phyloP scores from a whole-genome alignment of 495 filamentous ascomycete genomes.

The Durotheca rogersii region DNA sequence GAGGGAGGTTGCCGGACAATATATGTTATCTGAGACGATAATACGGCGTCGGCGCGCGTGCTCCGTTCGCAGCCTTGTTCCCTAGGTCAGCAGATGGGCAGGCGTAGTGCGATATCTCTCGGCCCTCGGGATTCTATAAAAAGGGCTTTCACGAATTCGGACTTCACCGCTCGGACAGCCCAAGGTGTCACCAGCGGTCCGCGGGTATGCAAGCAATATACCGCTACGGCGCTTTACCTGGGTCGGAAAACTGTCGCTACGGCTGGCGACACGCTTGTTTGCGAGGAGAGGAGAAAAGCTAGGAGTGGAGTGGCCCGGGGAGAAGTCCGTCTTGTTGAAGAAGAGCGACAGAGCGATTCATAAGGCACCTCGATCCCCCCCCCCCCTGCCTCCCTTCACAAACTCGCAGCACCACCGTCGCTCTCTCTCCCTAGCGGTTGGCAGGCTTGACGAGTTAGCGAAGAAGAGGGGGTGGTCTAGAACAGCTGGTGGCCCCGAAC shows the following conservation, averaged over 20 bases:
- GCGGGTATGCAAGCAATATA: constrained; percentile 27
- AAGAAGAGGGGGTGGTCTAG: too few relatives aligned
- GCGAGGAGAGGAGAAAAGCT: constrained; percentile 16
- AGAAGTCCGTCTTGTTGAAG: neutral
- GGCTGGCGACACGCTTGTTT: constrained; percentile 1
- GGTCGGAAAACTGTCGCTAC: constrained; percentile 28
- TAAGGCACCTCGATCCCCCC: neutral
- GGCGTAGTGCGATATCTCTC: constrained; percentile 27
- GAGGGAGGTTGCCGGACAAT: constrained; percentile 15
- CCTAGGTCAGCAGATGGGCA: constrained; percentile 19
- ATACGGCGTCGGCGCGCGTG: constrained; percentile 21
- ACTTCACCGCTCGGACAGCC: constrained; percentile 9
- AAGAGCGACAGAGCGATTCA: neutral
- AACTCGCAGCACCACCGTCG: too few relatives aligned
- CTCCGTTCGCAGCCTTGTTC: constrained; percentile 17
- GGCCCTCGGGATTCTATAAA: constrained; percentile 28
- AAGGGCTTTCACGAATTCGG: constrained; percentile 26
- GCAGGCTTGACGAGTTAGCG: constrained; percentile 19
- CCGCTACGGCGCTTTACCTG: constrained; percentile 10
- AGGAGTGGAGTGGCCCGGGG: constrained; percentile 1
- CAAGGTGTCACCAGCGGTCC: constrained; percentile 17
- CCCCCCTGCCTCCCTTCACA: too few relatives aligned
- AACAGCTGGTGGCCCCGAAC: constrained; percentile 14
- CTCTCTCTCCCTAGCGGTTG: too few relatives aligned
- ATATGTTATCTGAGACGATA: constrained; percentile 22